Base-by-base conservation (phyloP, 164 flowering plant genomes). In the Piper betle region DNA sequence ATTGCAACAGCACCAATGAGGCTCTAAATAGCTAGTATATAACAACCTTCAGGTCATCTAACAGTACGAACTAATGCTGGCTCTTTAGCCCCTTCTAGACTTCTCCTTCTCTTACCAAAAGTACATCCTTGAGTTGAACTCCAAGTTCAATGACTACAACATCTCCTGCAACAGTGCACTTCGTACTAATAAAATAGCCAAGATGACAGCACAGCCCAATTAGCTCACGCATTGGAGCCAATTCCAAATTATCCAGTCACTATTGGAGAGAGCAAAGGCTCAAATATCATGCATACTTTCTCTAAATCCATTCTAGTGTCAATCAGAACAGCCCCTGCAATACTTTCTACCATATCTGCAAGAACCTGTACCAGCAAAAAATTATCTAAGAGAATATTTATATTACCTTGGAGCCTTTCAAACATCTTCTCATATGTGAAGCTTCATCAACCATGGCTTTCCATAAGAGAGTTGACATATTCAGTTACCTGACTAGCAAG, bases 311-410 rank as follows among this genome's bases (percentile, higher is more conserved):
- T 81, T 57, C 72, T 72, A 6, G 84, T 69, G 58, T 93, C 99
- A 57, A 93, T 77, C 37, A 93, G 73, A 20, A 88, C 65, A 57
- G 96, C 97, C 58, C 92, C 99, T 1, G 86, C 87, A 75, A 93
- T 86, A 74, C 99, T 90, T 73, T 93, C 99, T 65, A 90, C 77
- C 69, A 93, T 16, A 68, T 93, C 99, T 53, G 96, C 97, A 66
- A 93, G 99, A 63, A 80, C 93, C 98, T 91, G 75, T 33, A 57
- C 48, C 53, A 58, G 57, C 59, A 60, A 65, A 65, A 39, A 38
- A 55, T 20, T 20, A 13, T 1, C 18, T 9, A 12, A 55, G 33
- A 5, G 9, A 54, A 15, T 39, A 56, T 25, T 25, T 20, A 52
- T 33, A 69, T 71, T 55, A 81, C 96, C 78, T 92, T 92, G 12